phyloP scores from a whole-genome alignment of 805 yeast genomes.

The Wickerhamiella nectarea region DNA sequence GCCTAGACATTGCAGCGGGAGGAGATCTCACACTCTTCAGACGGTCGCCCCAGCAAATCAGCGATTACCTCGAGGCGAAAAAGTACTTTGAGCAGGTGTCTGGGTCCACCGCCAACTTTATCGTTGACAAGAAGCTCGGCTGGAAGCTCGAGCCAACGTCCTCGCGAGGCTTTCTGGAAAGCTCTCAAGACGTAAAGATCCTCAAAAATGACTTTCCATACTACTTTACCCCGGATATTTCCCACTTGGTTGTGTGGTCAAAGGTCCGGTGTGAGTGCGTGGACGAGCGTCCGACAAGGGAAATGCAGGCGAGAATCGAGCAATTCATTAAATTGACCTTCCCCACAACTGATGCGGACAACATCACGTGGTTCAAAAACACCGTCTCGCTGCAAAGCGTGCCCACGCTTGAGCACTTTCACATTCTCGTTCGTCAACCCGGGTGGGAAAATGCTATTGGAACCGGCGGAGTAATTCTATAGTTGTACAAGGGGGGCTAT shows the following conservation, averaged over 20 bases:
- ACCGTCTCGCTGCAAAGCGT: constrained; percentile 45
- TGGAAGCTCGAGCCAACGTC: constrained; percentile 20
- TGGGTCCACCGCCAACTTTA: constrained; percentile 21
- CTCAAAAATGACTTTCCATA: constrained; percentile 44
- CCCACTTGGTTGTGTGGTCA: constrained; percentile 46
- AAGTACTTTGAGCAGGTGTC: constrained; percentile 11
- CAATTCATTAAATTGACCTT: constrained; percentile 32
- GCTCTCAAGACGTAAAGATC: constrained; percentile 31
- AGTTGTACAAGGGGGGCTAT: no score
- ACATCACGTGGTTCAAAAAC: constrained; percentile 43
- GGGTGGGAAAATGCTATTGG: constrained; percentile 5
- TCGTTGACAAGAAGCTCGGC: constrained; percentile 17
- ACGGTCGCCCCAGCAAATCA: constrained; percentile 21
- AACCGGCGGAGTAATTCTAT: constrained; percentile 3
- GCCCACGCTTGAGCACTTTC: constrained; percentile 42
- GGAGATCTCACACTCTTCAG: constrained; percentile 18
- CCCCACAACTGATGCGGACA: constrained; percentile 26
- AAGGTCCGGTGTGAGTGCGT: constrained; percentile 34
- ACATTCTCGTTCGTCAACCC: constrained; percentile 31
- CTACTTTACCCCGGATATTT: constrained; percentile 34
- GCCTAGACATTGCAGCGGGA: constrained; percentile 10
- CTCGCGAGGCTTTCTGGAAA: constrained; percentile 13
- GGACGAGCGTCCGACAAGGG: constrained; percentile 24
- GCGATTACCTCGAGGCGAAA: constrained; percentile 20
- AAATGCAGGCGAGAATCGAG: constrained; percentile 29